phyloP scores from a whole-genome alignment of 768 basidiomycete species.

The Favolaschia claudopus region DNA sequence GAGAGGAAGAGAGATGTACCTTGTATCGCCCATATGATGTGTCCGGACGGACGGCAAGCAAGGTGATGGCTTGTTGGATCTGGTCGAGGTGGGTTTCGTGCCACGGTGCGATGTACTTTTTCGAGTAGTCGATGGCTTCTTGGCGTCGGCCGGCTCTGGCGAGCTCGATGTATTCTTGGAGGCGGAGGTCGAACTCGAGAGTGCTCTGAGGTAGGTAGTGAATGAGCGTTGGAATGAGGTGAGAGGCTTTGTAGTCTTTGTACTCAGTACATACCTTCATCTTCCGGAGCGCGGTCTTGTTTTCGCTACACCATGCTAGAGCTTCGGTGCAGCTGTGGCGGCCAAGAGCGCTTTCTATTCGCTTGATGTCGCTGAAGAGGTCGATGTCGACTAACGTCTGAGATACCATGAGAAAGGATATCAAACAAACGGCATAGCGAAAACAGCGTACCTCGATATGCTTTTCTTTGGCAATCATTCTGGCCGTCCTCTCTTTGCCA shows the following conservation, averaged over 20 bases:
- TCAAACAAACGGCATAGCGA: neutral
- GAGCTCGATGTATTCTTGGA: constrained; percentile 97
- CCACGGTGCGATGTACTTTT: constrained; percentile 85
- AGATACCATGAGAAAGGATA: constrained; percentile 12
- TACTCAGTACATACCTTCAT: constrained; percentile 65
- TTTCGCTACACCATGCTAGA: constrained; percentile 95
- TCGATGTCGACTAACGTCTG: constrained; percentile 91
- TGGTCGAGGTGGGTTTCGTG: constrained; percentile 81
- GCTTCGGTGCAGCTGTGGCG: constrained; percentile 87
- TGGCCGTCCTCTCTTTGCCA: constrained; percentile 81
- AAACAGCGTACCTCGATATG: constrained; percentile 78
- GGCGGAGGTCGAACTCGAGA: constrained; percentile 93
- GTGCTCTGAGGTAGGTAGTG: constrained; percentile 67
- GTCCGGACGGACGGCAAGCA: constrained; percentile 77
- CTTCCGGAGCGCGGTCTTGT: constrained; percentile 91
- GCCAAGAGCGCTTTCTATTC: constrained; percentile 83
- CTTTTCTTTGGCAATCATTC: constrained; percentile 75
- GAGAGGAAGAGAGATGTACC: constrained; percentile 47
- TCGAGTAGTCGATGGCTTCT: constrained; percentile 86
- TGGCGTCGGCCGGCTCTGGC: constrained; percentile 66
- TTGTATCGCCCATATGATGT: constrained; percentile 84
- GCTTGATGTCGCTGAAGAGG: constrained; percentile 86
- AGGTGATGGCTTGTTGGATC: constrained; percentile 76
- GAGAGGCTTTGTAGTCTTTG: neutral
- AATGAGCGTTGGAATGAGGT: neutral